Base-by-base conservation (phyloP, 345 rosid genomes). In the Brassica cretica region DNA sequence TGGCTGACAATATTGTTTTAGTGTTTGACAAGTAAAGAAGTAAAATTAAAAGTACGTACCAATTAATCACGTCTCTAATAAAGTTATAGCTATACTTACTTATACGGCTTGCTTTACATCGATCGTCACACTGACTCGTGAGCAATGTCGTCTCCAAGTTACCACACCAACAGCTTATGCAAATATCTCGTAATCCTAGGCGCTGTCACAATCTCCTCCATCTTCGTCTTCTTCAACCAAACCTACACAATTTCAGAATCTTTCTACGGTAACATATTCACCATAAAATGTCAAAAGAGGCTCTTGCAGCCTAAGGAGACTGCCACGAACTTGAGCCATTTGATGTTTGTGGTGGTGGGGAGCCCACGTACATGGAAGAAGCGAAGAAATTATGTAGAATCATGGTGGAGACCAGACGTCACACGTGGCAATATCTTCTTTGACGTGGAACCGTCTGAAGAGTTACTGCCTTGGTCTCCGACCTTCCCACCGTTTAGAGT, bases 321-420 rank as follows among this genome's bases (percentile, higher is more conserved):
- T 51, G 56, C 56, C 2, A 51, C 56, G 6, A 51, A 51, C 56
- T n/a, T 51, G 56, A 51, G 56, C 56, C 56, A 51, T 14, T 51
- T 51, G 19, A n/a, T 51, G 56, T 51, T 51, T 51, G 56, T 51
- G 16, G 6, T 51, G 56, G 19, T 51, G 56, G 56, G 56, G 56
- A 51, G 56, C 19, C 56, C 56, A 51, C 56, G 19, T 51, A 51
- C 56, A 18, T 51, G 56, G 56, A 51, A 51, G 56, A n/a, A 51
- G 2, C 56, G 56, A 51, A 51, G 56, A n/a, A 51, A 18, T n/a
- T 51, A 51, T 19, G 56, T 51, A 5, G 56, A 51, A 51, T 51
- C 56, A n/a, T 51, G 56, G 56, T 51, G 56, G 56, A 51, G 56
- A 51, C 56, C 56, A 51, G n/a, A 51, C 56, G 56, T 51, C 19